These are phyloP conservation scores for Lophium mytilinum DNA, from an alignment of 495 filamentous ascomycete genomes.

Conservation along the genomic window DNA sequence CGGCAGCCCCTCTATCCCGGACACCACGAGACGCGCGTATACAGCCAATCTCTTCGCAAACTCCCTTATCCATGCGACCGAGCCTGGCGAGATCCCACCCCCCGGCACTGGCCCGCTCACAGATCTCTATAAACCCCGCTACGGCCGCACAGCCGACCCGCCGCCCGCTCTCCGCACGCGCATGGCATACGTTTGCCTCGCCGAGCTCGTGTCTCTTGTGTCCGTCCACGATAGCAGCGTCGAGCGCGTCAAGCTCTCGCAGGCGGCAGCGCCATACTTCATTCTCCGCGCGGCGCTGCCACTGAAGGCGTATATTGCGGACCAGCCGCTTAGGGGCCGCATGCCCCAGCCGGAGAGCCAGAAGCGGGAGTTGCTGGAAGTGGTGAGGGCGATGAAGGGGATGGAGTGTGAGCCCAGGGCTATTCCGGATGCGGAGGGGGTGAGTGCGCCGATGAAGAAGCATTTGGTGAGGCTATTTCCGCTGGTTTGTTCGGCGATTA, in stretches of 20 bases:
- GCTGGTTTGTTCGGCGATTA: slow-evolving; percentile 61
- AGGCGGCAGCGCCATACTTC: slow-evolving; percentile 71
- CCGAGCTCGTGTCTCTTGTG: slow-evolving; percentile 54
- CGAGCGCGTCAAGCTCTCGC: slow-evolving; percentile 54
- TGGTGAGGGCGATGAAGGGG: slow-evolving; percentile 54
- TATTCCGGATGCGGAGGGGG: slow-evolving; percentile 54
- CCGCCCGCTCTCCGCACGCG: slow-evolving; percentile 53
- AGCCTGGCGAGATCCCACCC: slow-evolving; percentile 49
- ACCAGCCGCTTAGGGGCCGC: slow-evolving; percentile 84
- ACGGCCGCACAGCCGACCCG: slow-evolving; percentile 63
- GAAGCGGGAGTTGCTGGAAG: slow-evolving; percentile 65
- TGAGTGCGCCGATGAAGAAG: slow-evolving; percentile 50
- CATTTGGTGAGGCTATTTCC: slow-evolving; percentile 80
- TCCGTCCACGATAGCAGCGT: slow-evolving; percentile 26
- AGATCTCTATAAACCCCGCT: slow-evolving; percentile 54
- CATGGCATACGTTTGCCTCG: slow-evolving; percentile 73
- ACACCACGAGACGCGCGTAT: slow-evolving; percentile 61
- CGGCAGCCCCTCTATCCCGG: slow-evolving; percentile 54
- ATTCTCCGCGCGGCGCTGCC: slow-evolving; percentile 75
- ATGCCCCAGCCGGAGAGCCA: slow-evolving; percentile 86
- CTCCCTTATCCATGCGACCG: slow-evolving; percentile 69
- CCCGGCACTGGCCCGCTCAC: slow-evolving; percentile 43
- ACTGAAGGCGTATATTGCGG: slow-evolving; percentile 74
- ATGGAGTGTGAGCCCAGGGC: slow-evolving; percentile 64
- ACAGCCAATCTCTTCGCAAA: slow-evolving; percentile 68